These are phyloP conservation scores for Tarenaya hassleriana DNA, from an alignment of 345 rosid species.

Conservation along the genomic window DNA sequence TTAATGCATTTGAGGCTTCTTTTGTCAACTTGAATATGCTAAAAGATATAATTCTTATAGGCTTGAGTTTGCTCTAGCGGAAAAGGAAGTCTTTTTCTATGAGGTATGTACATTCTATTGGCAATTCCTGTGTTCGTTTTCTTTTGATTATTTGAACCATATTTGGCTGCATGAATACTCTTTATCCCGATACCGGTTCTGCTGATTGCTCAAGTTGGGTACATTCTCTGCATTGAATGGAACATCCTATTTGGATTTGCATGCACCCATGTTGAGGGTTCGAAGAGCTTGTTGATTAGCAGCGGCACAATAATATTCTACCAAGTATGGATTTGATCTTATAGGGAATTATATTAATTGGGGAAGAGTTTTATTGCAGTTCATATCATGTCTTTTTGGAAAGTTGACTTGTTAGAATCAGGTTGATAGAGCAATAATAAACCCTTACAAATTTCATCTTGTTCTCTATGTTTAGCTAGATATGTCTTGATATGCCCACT, in stretches of 20 bases:
- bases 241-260: not conserved
- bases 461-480: conserved; percentile 6
- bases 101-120: conserved; percentile 44
- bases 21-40: conserved; percentile 11
- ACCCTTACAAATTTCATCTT: conserved; percentile 8
- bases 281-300: not conserved
- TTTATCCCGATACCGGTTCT: not conserved
- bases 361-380: conserved; percentile 17
- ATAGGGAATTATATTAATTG: conserved; percentile 2
- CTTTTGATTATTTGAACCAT: conserved; percentile 9
- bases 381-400: not conserved
- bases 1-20: conserved; percentile 7
- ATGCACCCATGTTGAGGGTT: not conserved
- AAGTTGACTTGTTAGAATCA: conserved; percentile 13
- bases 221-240: not conserved
- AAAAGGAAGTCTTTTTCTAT: conserved; percentile 72
- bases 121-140: not conserved
- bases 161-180: conserved; percentile 10
- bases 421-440: conserved; percentile 15
- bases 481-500: conserved; percentile 9
- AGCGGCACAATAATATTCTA: not conserved
- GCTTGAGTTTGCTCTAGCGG: conserved; percentile 78
- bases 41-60: conserved; percentile 35
- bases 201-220: not conserved
- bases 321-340: not conserved